A percentile compares a stretch with the other conserved stretches of the same genome.
phyloP scores from a whole-genome alignment of 129 eudicot genomes.

The Artemisia annua region DNA sequence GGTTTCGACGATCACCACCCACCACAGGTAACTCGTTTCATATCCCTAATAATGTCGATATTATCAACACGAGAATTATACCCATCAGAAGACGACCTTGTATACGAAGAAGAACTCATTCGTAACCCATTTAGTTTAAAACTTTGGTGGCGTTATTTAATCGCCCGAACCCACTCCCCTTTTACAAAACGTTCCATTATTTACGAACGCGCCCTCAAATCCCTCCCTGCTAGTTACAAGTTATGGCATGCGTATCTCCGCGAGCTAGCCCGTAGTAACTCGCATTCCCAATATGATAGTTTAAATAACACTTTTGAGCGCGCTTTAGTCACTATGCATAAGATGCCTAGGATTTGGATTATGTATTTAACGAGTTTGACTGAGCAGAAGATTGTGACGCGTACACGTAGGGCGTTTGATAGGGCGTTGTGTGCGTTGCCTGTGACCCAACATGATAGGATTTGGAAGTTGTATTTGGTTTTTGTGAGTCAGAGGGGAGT shows the following conservation, averaged over 20 bases:
- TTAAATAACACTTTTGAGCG: conserved; percentile 86
- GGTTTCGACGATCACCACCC: too few relatives aligned
- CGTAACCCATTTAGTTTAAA: conserved; percentile 77
- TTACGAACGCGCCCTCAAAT: conserved; percentile 84
- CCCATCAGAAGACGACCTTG: conserved; percentile 58
- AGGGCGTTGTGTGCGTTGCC: conserved; percentile 91
- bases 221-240: conserved; percentile 90
- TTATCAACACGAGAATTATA: too few relatives aligned
- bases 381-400: conserved; percentile 64
- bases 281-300: conserved; percentile 35
- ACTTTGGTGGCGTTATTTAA: conserved; percentile 92
- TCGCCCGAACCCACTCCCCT: conserved; percentile 62
- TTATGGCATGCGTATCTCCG: conserved; percentile 90
- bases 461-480: conserved; percentile 75
- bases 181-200: conserved; percentile 59
- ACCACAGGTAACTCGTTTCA: too few relatives aligned
- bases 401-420: conserved; percentile 70
- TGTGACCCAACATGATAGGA: conserved; percentile 85
- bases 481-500: conserved; percentile 88
- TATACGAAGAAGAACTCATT: conserved; percentile 78
- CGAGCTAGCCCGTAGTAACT: conserved; percentile 76
- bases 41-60: conserved; percentile 25
- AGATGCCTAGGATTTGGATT: conserved; percentile 91
- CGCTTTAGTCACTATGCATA: conserved; percentile 88
- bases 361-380: conserved; percentile 71